These are phyloP conservation scores for Phlyctochytrium planicorne DNA, from an alignment of 192 early-diverging fungal species.

Conservation along the genomic window DNA sequence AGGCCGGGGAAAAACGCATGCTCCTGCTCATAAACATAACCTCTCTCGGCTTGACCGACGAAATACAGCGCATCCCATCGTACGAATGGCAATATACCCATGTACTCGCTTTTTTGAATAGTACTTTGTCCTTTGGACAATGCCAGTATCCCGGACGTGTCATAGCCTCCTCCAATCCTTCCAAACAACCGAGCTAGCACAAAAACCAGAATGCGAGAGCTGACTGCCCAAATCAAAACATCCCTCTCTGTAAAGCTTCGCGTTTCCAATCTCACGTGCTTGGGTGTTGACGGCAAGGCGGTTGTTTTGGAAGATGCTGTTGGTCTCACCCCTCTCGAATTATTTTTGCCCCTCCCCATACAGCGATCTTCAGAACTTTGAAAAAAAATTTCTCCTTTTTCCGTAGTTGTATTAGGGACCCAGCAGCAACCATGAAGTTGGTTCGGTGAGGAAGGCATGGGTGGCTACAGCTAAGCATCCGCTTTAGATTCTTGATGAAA, in stretches of 20 bases:
- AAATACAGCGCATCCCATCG: constrained; percentile 94
- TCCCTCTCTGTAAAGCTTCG: no score
- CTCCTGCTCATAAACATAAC: constrained; percentile 85
- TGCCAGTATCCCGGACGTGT: not conserved
- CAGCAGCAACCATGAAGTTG: constrained; percentile 12
- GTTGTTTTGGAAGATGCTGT: no score
- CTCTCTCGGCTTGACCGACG: constrained; percentile 66
- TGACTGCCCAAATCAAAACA: not conserved
- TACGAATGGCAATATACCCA: constrained; percentile 44
- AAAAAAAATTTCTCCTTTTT: no score
- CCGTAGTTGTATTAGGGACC: no score
- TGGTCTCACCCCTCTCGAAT: no score
- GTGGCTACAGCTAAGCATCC: not conserved
- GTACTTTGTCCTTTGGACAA: not conserved
- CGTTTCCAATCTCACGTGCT: no score
- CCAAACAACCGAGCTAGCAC: not conserved
- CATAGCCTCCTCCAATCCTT: not conserved
- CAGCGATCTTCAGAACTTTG: no score
- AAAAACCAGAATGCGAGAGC: not conserved
- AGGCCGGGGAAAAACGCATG: constrained; percentile 86
- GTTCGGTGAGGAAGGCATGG: not conserved
- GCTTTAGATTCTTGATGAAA: constrained; percentile 93
- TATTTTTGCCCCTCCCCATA: no score
- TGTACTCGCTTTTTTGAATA: not conserved
- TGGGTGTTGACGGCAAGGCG: no score